Evolutionary conservation across 140 eudicot species (phyloP).

Genomic region (Flaveria floridana): DNA sequence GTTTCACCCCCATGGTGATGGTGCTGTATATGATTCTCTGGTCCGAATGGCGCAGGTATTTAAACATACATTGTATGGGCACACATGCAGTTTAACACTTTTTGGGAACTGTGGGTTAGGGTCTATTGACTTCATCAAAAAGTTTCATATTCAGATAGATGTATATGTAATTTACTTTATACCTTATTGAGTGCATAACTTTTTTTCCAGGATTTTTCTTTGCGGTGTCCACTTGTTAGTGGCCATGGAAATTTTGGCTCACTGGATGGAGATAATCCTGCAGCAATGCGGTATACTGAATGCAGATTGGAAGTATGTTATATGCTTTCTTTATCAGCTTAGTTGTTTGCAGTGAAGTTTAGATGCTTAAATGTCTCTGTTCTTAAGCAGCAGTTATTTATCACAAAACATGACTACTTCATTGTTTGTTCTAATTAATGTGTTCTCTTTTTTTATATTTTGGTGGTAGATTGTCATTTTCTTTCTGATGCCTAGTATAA

Average conservation of each 20-base stretch:
- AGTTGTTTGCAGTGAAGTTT: background rate
- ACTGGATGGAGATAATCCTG: constrained; percentile 94
- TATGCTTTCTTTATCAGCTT: background rate
- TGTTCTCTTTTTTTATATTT: background rate
- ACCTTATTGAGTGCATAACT: background rate
- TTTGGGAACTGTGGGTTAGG: constrained; percentile 7
- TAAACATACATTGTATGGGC: background rate
- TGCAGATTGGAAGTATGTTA: constrained; percentile 85
- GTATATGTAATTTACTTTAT: constrained; percentile 15
- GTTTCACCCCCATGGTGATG: constrained; percentile 97
- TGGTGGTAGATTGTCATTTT: background rate
- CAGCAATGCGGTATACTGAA: constrained; percentile 99
- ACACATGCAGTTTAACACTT: constrained; percentile 13
- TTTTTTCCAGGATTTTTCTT: constrained; percentile 74
- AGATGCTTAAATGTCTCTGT: background rate
- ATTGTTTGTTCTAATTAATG: background rate
- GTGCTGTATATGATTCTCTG: constrained; percentile 84
- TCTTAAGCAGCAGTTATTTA: constrained; percentile 8
- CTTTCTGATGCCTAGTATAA: constrained; percentile 20
- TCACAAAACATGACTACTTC: background rate
- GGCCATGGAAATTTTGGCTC: constrained; percentile 99
- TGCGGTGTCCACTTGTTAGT: constrained; percentile 84
- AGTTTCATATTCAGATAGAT: constrained; percentile 1
- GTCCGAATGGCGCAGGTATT: constrained; percentile 99
- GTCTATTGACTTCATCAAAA: background rate